phyloP scores from a whole-genome alignment of 2,329 filamentous ascomycete genomes.

The Ilyonectria mors-panacis region DNA sequence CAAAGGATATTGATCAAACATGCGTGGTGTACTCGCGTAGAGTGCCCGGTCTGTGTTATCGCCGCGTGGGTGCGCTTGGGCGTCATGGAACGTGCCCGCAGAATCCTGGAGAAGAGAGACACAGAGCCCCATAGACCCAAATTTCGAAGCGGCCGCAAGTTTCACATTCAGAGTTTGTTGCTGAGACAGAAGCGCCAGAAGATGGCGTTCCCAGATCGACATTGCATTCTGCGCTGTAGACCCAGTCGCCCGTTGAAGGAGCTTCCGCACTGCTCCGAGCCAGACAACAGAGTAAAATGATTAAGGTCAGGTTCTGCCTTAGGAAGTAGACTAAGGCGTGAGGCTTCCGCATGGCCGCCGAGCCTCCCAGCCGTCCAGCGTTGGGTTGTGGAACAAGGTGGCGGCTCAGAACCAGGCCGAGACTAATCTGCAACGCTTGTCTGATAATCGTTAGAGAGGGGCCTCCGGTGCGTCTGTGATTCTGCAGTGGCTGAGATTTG shows the following conservation, averaged over 20 bases:
- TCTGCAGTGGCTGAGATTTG: conserved; percentile 16
- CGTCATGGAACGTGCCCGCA: background rate
- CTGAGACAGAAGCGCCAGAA: background rate
- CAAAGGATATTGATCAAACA: background rate
- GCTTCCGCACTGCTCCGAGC: background rate
- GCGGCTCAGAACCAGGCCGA: background rate
- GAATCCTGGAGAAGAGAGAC: too few relatives aligned
- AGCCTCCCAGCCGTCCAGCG: background rate
- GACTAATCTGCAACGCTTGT: conserved; percentile 7
- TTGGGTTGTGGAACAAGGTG: conserved; percentile 4
- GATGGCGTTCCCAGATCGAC: background rate
- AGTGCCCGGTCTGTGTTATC: background rate
- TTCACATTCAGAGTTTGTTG: background rate
- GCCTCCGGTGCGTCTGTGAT: background rate
- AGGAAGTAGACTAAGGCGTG: background rate
- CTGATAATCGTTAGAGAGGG: conserved; percentile 16
- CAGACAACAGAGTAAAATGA: background rate
- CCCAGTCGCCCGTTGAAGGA: background rate
- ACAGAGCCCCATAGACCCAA: background rate
- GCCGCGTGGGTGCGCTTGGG: background rate
- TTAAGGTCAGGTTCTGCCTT: too few relatives aligned
- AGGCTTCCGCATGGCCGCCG: background rate
- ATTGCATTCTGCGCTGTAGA: background rate
- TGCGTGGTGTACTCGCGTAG: background rate
- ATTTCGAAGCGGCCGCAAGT: background rate